These are phyloP conservation scores for Meripilus lineatus DNA, from an alignment of 1,284 basidiomycete genomes.

Conservation along the genomic window DNA sequence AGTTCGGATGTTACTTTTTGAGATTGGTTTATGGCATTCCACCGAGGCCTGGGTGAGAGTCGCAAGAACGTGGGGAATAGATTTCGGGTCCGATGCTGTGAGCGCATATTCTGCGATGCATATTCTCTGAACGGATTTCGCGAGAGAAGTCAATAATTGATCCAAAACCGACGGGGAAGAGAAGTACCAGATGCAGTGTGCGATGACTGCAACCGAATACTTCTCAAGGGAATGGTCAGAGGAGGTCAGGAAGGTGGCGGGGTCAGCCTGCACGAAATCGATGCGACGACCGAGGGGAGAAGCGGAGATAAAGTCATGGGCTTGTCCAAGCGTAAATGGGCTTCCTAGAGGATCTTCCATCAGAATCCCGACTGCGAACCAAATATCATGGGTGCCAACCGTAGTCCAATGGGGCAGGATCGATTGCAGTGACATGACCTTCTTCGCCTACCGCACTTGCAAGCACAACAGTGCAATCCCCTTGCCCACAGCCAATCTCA, in stretches of 20 bases:
- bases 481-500: constrained; percentile 41
- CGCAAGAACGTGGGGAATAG: constrained; percentile 34
- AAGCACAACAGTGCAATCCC: constrained; percentile 36
- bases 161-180: constrained; percentile 28
- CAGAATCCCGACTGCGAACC: no score
- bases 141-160: constrained; percentile 29
- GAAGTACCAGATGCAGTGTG: constrained; percentile 40
- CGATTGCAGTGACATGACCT: constrained; percentile 37
- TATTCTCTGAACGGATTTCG: constrained; percentile 22
- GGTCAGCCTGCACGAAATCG: constrained; percentile 31
- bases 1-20: constrained; percentile 35
- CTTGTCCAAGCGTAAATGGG: constrained; percentile 36
- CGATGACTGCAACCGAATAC: constrained; percentile 34
- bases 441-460: constrained; percentile 32
- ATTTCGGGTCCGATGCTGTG: constrained; percentile 19
- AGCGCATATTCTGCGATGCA: constrained; percentile 37
- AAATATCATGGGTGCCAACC: constrained; percentile 19
- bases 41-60: constrained; percentile 34
- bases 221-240: constrained; percentile 17
- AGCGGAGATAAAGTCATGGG: constrained; percentile 31
- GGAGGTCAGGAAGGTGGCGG: constrained; percentile 26
- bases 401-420: constrained; percentile 36
- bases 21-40: constrained; percentile 29
- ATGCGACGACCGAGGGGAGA: constrained; percentile 32
- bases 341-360: no score